phyloP scores from a whole-genome alignment of 352 stramenopile genomes.

The Phytopythium helicoides region DNA sequence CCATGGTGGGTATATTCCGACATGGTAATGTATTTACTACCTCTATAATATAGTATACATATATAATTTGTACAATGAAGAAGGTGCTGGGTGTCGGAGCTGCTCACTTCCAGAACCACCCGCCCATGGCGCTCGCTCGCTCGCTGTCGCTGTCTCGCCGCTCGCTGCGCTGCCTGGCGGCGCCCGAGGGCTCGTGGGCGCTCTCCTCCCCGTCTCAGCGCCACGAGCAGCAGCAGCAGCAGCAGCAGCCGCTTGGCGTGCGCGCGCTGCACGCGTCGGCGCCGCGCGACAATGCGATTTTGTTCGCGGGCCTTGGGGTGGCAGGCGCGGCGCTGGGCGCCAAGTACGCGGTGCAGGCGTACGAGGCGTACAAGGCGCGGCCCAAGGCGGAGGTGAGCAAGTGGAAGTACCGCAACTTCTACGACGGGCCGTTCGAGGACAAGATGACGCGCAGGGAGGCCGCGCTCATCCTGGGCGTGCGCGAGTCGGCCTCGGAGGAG shows the following conservation, averaged over 20 bases:
- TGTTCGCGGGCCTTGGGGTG: conserved; percentile 69
- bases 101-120: too few relatives aligned
- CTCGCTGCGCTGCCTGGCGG: too few relatives aligned
- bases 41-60: not conserved
- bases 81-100: too few relatives aligned
- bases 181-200: too few relatives aligned
- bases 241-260: conserved; percentile 6
- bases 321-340: conserved; percentile 63
- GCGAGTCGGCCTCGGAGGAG: conserved; percentile 93
- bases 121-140: too few relatives aligned
- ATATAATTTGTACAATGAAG: too few relatives aligned
- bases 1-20: too few relatives aligned
- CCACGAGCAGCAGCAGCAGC: too few relatives aligned
- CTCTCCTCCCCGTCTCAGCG: too few relatives aligned
- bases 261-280: conserved; percentile 66
- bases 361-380: conserved; percentile 65
- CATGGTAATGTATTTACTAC: too few relatives aligned
- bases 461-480: conserved; percentile 98
- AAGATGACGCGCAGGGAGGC: conserved; percentile 99
- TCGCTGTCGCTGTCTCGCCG: too few relatives aligned
- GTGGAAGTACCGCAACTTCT: conserved; percentile 89
- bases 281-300: conserved; percentile 53
- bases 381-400: conserved; percentile 68
- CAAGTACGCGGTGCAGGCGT: conserved; percentile 83
- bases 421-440: conserved; percentile 98